Percentiles rank a stretch among this genome's conserved stretches.
Evolutionary conservation across 2,329 filamentous ascomycete species (phyloP).

Genomic region (Aspergillus hiratsukae): DNA sequence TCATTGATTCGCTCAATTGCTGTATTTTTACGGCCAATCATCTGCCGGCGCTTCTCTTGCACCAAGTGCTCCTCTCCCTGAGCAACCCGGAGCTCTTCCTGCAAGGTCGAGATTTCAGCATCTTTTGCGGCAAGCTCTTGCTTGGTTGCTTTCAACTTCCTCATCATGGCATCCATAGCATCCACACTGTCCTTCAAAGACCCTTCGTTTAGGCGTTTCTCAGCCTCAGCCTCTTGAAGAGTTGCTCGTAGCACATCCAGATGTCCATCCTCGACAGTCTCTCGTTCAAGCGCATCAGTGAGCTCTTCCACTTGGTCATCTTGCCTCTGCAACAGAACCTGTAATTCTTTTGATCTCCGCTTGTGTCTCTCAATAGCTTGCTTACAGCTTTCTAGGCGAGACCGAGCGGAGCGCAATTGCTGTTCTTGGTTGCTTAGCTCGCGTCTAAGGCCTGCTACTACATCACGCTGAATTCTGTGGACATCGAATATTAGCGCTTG

Average conservation of each 20-base stretch:
- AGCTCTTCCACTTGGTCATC: constrained; percentile 62
- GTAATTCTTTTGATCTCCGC: constrained; percentile 46
- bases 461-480: constrained; percentile 42
- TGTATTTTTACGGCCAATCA: constrained; percentile 59
- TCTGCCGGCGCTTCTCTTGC: constrained; percentile 48
- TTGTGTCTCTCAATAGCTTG: constrained; percentile 49
- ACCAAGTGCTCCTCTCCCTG: constrained; percentile 50
- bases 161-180: constrained; percentile 43
- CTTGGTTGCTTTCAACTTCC: constrained; percentile 30
- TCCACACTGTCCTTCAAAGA: constrained; percentile 48
- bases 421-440: constrained; percentile 53
- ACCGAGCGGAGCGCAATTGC: constrained; percentile 46
- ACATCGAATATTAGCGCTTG: constrained; percentile 2
- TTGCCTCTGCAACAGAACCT: constrained; percentile 54
- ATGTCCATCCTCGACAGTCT: constrained; percentile 60
- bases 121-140: constrained; percentile 35
- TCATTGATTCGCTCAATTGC: constrained; percentile 51
- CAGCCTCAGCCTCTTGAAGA: constrained; percentile 54
- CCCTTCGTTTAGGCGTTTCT: constrained; percentile 38
- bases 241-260: constrained; percentile 56
- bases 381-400: constrained; percentile 48
- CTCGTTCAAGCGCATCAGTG: constrained; percentile 58
- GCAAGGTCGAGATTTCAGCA: constrained; percentile 29
- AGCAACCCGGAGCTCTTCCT: constrained; percentile 51
- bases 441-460: constrained; percentile 50